These are phyloP conservation scores for Acanthamoeba healyi DNA, from an alignment of 208 protist species.

Conservation along the genomic window DNA sequence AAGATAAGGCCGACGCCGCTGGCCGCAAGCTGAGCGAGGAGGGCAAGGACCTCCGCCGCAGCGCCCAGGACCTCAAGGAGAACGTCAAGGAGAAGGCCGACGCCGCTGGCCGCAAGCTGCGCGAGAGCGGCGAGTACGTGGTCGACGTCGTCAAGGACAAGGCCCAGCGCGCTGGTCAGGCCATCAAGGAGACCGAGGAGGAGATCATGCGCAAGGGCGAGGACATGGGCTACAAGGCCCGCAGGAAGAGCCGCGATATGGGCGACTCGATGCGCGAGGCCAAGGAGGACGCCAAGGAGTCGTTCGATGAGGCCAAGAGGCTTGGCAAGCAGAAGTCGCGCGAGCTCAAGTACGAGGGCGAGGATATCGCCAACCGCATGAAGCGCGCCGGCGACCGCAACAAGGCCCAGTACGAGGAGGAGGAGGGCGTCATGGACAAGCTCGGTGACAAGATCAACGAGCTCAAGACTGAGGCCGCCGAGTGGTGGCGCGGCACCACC, in stretches of 20 bases:
- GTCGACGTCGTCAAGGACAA: conserved; percentile 27
- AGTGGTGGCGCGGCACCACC: conserved; percentile 12
- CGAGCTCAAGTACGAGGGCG: conserved; percentile 44
- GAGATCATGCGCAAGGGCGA: conserved; percentile 1
- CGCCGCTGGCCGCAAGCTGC: conserved; percentile 43
- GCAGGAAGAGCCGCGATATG: conserved; percentile 41
- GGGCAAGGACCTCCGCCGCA: not conserved
- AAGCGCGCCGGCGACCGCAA: conserved; percentile 14
- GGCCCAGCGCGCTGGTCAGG: not conserved
- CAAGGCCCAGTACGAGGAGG: conserved; percentile 34
- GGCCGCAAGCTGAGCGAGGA: conserved; percentile 52
- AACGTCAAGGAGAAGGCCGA: conserved; percentile 46
- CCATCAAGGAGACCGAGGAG: conserved; percentile 18
- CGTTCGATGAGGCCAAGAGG: not conserved
- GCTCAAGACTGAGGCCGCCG: conserved; percentile 30
- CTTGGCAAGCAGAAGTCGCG: not conserved
- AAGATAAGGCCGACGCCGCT: conserved; percentile 23
- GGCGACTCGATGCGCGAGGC: conserved; percentile 39
- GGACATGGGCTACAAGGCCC: not conserved
- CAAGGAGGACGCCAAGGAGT: conserved; percentile 34
- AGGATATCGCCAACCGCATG: conserved; percentile 61
- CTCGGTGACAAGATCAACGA: conserved; percentile 44
- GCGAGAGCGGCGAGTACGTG: conserved; percentile 52
- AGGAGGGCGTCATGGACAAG: conserved; percentile 38
- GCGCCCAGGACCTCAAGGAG: conserved; percentile 10